These are phyloP conservation scores for Prunus mongolica DNA, from an alignment of 306 rosid species.

Conservation along the genomic window DNA sequence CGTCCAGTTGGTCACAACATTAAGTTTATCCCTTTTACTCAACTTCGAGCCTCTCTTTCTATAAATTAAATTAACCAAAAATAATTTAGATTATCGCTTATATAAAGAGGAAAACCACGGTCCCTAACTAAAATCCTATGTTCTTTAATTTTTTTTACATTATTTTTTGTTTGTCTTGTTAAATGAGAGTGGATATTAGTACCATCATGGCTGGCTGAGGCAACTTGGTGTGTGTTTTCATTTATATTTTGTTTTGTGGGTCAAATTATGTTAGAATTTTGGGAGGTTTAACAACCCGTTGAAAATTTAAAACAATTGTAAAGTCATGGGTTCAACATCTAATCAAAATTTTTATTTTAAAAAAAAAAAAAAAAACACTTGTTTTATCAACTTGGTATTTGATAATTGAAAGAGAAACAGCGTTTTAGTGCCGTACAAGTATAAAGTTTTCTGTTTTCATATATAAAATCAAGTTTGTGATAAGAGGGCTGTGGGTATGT, in stretches of 20 bases:
- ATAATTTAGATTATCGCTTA: too few species aligned
- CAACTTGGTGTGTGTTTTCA: not conserved
- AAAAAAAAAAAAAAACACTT: not conserved
- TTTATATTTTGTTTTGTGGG: not conserved
- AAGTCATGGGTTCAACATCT: not conserved
- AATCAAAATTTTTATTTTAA: not conserved
- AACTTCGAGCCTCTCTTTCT: too few species aligned
- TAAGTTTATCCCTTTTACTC: too few species aligned
- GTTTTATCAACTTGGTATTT: not conserved
- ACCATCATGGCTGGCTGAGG: not conserved
- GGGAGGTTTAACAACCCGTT: not conserved
- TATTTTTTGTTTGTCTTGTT: not conserved
- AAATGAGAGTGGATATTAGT: not conserved
- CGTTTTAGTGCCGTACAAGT: not conserved
- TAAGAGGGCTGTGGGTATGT: not conserved
- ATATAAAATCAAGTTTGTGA: not conserved
- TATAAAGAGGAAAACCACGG: not conserved
- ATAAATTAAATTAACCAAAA: fast-evolving
- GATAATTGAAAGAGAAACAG: not conserved
- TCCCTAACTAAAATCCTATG: not conserved
- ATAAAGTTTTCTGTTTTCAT: not conserved
- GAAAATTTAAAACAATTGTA: not conserved
- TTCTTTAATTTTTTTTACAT: not conserved
- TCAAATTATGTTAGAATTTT: not conserved
- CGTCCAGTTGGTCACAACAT: too few species aligned